Evolutionary conservation across 2,329 filamentous ascomycete genomes (phyloP), one percentile per base, ranked within the genome.

Genomic region (Phyllosticta citribraziliensis): DNA sequence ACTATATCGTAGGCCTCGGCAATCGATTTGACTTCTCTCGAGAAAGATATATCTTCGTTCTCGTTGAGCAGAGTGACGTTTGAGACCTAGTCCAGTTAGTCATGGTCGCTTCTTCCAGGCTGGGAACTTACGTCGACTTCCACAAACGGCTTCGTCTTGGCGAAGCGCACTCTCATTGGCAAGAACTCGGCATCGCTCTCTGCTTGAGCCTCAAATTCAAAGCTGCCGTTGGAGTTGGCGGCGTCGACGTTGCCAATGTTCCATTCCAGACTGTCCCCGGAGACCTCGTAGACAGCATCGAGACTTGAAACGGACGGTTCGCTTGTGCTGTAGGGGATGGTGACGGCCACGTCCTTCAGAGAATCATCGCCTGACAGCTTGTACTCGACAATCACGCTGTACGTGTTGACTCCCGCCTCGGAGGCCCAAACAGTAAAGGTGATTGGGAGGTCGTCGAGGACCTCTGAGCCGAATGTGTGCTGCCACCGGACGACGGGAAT

Each of bases 381-480:
- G 73, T 97, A 99, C 75, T 97, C 94, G 35, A 97, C 84, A 1
- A 93, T 99, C 70, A 99, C 85, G 66, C 89, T 95, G 75, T 88
- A 95, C 69, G 87, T 91, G 71, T 86, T 85, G 55, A 87, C 84
- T 22, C 85, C 83, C 55, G 89, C 88, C 75, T 92, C 91, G 76
- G 96, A 97, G 63, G 96, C 90, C 94, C 94, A 99, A 47, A 97
- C 93, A 2, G 91, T 97, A 74, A 99, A 97, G 47, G 89, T 94
- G 70, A 99, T 94, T 8, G 94, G 94, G 47, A 95, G 86, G 60
- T 92, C 85, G 64, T 85, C 86, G 40, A 88, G 22, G 22, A 22
- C 22, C 22, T 76, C 67, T 95, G 90, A 66, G 95, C 91, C 2
- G 83, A 81, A 75, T 90, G 91, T 56, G 91, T 90, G 88, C 70